Conservation (phyloP, 2,329 filamentous ascomycete genomes). For the Paraphaeosphaeria minitans region DNA sequence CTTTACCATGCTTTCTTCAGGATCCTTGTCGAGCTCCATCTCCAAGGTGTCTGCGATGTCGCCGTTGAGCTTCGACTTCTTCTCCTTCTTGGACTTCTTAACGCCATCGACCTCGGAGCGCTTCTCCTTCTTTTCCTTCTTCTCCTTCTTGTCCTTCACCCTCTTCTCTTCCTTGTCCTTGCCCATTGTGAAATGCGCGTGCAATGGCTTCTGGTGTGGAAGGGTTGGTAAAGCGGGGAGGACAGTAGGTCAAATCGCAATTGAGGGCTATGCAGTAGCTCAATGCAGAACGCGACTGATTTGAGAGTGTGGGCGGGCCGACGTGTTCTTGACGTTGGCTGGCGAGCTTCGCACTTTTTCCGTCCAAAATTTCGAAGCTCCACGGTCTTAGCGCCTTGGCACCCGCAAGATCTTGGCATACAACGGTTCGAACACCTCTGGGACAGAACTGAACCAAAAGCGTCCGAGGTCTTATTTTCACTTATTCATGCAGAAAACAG, state of each 20-base stretch:
- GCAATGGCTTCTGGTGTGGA: background rate
- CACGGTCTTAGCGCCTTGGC: constrained; percentile 10
- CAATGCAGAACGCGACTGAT: background rate
- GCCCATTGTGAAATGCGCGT: constrained; percentile 33
- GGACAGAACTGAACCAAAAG: no score
- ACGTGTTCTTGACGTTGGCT: constrained; percentile 1
- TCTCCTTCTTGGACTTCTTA: constrained; percentile 63
- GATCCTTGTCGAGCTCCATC: constrained; percentile 64
- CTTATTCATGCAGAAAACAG: background rate
- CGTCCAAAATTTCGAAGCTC: constrained; percentile 14
- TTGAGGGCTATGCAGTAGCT: background rate
- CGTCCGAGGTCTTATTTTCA: background rate
- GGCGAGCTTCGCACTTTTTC: constrained; percentile 11
- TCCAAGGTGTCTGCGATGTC: constrained; percentile 63
- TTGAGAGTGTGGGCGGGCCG: background rate
- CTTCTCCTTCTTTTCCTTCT: constrained; percentile 72
- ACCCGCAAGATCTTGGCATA: constrained; percentile 7
- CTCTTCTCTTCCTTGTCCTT: constrained; percentile 48
- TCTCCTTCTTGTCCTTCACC: constrained; percentile 61
- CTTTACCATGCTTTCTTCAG: constrained; percentile 57
- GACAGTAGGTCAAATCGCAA: background rate
- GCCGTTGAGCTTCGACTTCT: constrained; percentile 68
- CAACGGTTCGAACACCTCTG: background rate
- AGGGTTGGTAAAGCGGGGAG: background rate
- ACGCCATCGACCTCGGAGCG: constrained; percentile 50